A percentile compares a stretch with the other conserved stretches of the same genome.
phyloP scores from a whole-genome alignment of 495 filamentous ascomycete genomes.

The Daldinia caldariorum region DNA sequence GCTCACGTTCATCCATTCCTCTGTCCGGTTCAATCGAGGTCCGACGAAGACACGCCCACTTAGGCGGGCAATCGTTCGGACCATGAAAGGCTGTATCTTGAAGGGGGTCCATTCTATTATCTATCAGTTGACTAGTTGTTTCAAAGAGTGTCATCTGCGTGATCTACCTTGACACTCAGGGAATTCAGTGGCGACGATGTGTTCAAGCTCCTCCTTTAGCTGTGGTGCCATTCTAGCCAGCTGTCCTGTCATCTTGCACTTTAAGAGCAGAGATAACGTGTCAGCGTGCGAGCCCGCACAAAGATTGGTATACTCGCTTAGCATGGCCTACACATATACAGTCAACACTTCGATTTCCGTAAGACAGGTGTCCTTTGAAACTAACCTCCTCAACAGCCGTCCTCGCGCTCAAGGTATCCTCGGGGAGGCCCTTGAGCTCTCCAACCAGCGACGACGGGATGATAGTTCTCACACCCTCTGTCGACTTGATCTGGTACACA shows the following conservation, averaged over 20 bases:
- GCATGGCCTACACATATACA: constrained; percentile 44
- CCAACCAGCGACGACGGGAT: constrained; percentile 49
- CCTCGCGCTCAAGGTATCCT: constrained; percentile 50
- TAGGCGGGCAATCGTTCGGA: constrained; percentile 48
- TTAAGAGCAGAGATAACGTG: constrained; percentile 44
- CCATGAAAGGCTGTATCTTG: constrained; percentile 51
- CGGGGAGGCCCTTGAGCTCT: constrained; percentile 54
- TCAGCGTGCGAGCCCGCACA: constrained; percentile 47
- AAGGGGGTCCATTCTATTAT: constrained; percentile 51
- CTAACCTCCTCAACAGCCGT: constrained; percentile 51
- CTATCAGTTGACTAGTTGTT: constrained; percentile 17
- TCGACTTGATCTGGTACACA: constrained; percentile 54
- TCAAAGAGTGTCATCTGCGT: neutral
- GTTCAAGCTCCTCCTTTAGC: constrained; percentile 49
- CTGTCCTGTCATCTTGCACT: constrained; percentile 48
- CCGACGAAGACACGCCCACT: constrained; percentile 52
- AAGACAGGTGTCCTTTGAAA: neutral
- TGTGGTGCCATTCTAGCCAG: constrained; percentile 46
- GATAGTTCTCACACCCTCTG: constrained; percentile 51
- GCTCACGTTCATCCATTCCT: constrained; percentile 52
- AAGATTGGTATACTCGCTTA: constrained; percentile 52
- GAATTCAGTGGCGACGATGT: constrained; percentile 49
- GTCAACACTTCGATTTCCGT: neutral
- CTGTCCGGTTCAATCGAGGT: constrained; percentile 44
- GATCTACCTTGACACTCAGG: constrained; percentile 48